Evolutionary conservation across 1,139 yeast species (phyloP), one percentile per base, ranked within the genome.

Genomic region (Geotrichum candidum): DNA sequence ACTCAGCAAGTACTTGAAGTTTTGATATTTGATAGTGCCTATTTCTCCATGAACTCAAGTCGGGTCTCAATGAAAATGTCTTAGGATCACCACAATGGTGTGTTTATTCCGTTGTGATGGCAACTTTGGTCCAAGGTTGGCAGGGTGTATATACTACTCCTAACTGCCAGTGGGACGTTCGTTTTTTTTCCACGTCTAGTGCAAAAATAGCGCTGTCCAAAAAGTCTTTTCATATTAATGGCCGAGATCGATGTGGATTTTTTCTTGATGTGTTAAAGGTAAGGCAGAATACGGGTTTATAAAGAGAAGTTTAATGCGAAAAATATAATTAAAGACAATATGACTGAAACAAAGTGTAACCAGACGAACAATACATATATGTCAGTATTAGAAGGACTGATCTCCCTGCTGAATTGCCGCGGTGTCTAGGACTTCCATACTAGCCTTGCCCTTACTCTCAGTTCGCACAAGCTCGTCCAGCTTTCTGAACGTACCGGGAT

Each of bases 371-470:
- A 51, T 25, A 29, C 53, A 51, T 25, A 5, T 10, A 27, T 4
- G 13, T 46, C 23, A 4, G 18, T 18, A 15, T 61, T 66, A 72
- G 46, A 73, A 59, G 33, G 67, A 66, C 56, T 70, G 73, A 38
- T 80, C 82, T 25, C 81, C 79, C 64, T 87, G 88, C 67, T 85
- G 86, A 29, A 88, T 80, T 13, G 90, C 97, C 10, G 97, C 96
- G 86, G 90, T 87, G 67, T 91, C 97, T 65, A 94, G 76, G 15
- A 94, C 95, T 72, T 94, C 98, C 7, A 94, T 80, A 2, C 83
- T 78, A 0, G 92, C 92, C 63, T 78, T 78, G 23, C 85, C 81
- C 64, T 80, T 80, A 29, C 81, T 77, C 45, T 85, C 85, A 25
- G 76, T 69, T 60, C 81, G 82, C 15, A 89, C 81, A 11, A 87